Conservation (phyloP, 257 asterid genomes). For the Leonotis leonurus region DNA sequence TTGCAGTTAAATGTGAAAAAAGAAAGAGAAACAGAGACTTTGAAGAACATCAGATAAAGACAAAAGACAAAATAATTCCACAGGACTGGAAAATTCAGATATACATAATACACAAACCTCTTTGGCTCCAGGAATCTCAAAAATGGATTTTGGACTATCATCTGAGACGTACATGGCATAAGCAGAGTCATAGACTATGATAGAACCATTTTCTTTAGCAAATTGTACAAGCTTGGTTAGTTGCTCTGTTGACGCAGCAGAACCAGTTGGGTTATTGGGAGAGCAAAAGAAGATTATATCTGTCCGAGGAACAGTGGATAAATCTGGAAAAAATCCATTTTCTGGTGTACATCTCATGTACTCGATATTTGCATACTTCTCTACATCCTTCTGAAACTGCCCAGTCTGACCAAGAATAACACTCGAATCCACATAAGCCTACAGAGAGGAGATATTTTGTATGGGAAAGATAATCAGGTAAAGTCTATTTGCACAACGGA, state of each 20-base stretch:
- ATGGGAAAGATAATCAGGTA: too few relatives aligned
- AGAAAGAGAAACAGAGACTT: too few relatives aligned
- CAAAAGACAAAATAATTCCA: too few relatives aligned
- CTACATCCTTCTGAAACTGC: slow-evolving; percentile 70
- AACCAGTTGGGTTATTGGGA: slow-evolving; percentile 98
- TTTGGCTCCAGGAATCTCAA: slow-evolving; percentile 95
- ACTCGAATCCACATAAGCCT: slow-evolving; percentile 97
- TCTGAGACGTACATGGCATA: slow-evolving; percentile 95
- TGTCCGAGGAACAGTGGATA: slow-evolving; percentile 56
- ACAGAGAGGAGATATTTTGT: slow-evolving; percentile 11
- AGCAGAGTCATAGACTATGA: slow-evolving; percentile 93
- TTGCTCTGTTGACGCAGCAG: slow-evolving; percentile 86
- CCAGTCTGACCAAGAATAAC: slow-evolving; percentile 97
- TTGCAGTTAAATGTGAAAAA: too few relatives aligned
- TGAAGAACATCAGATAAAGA: too few relatives aligned
- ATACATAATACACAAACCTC: too few relatives aligned
- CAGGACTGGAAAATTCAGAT: too few relatives aligned
- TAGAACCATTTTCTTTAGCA: slow-evolving; percentile 89
- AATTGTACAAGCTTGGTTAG: slow-evolving; percentile 75
- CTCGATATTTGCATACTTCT: slow-evolving; percentile 79
- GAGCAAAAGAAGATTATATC: slow-evolving; percentile 90
- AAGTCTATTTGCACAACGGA: neutral
- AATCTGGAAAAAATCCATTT: slow-evolving; percentile 87
- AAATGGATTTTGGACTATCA: slow-evolving; percentile 79
- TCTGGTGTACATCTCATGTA: slow-evolving; percentile 96